Evolutionary conservation across 2,329 filamentous ascomycete genomes (phyloP), one percentile per base, ranked within the genome.

Genomic region (Ceratocystis albifundus): DNA sequence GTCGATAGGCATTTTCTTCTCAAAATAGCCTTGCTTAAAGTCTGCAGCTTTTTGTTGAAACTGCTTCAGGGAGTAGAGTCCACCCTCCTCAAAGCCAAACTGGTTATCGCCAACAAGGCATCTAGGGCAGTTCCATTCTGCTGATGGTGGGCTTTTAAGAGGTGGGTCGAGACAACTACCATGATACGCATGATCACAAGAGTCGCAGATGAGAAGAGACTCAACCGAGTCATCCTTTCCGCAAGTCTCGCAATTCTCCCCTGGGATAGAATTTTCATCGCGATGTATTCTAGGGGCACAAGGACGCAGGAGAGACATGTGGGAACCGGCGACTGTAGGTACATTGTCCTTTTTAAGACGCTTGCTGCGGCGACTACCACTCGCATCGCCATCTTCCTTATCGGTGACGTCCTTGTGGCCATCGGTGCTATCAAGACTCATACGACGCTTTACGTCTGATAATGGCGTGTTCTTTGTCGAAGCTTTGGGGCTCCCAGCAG

Each of bases 11-110:
- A 92, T 90, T 75, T 92, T 94, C 72, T 88, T 87, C 69, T 90
- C 87, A 72, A 99, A 99, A 72, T 99, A 96, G 28, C 85, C 85
- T 71, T 95, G 88, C 76, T 96, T 97, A 80, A 99, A 99, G 71
- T 90, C 89, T 71, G 89, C 89, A 4, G 94, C 94, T 74, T 93
- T 96, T 73, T 96, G 90, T 74, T 99, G 94, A 74, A 99, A 99
- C 72, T 96, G 89, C 72, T 89, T 91, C 30, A 99, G 80, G 0
- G 94, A 99, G 76, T 99, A 99, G 25, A 96, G 83, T 3, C 92
- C 92, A 28, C 94, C 94, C 75, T 99, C 94, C 73, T 97, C 93
- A 69, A 99, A 99, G 0, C 94, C 94, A 72, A 96, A 99, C 70
- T 97, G 91, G 48, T 93, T 92, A 66, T 96, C 96, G 61, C 94